Percentiles rank a stretch among this genome's conserved stretches.
phyloP scores from a whole-genome alignment of 2,329 filamentous ascomycete species.

The Penicillium hordei region DNA sequence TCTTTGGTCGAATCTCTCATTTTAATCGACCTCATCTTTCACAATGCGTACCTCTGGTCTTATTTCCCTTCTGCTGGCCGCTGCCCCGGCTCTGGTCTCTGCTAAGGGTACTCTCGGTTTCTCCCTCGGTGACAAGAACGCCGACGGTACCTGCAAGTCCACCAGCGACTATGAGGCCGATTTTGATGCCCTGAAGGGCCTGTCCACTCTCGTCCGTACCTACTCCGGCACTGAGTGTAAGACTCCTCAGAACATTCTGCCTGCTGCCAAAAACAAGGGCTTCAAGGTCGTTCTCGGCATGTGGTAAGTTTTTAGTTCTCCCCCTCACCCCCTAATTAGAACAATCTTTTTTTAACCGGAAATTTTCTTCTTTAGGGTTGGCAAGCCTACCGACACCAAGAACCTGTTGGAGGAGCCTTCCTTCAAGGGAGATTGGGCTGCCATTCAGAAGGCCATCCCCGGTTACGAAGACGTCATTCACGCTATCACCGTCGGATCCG shows the following conservation, averaged over 20 bases:
- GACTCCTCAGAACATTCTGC: conserved; percentile 61
- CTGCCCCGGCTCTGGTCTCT: conserved; percentile 50
- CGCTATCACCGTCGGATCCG: conserved; percentile 69
- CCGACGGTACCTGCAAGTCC: conserved; percentile 62
- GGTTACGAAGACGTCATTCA: conserved; percentile 60
- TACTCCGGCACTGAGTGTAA: conserved; percentile 69
- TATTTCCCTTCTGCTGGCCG: conserved; percentile 43
- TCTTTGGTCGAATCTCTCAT: conserved; percentile 2
- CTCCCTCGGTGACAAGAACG: conserved; percentile 64
- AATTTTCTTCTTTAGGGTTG: conserved; percentile 17
- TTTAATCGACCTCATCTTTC: conserved; percentile 5
- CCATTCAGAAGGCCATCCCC: conserved; percentile 49
- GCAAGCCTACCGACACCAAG: conserved; percentile 27
- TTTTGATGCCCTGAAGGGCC: conserved; percentile 59
- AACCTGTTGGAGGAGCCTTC: conserved; percentile 48
- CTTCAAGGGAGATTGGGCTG: conserved; percentile 60
- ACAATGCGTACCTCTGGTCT: conserved; percentile 50
- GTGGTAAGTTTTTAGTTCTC: conserved; percentile 53
- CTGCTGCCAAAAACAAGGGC: conserved; percentile 63
- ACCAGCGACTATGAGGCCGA: conserved; percentile 63
- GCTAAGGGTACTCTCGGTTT: conserved; percentile 62
- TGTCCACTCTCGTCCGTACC: conserved; percentile 61
- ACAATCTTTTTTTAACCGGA: not conserved
- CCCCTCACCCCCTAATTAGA: not conserved
- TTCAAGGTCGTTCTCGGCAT: conserved; percentile 70